Conservation (phyloP, 305 asterid genomes). For the Solanum aculeatissimum region DNA sequence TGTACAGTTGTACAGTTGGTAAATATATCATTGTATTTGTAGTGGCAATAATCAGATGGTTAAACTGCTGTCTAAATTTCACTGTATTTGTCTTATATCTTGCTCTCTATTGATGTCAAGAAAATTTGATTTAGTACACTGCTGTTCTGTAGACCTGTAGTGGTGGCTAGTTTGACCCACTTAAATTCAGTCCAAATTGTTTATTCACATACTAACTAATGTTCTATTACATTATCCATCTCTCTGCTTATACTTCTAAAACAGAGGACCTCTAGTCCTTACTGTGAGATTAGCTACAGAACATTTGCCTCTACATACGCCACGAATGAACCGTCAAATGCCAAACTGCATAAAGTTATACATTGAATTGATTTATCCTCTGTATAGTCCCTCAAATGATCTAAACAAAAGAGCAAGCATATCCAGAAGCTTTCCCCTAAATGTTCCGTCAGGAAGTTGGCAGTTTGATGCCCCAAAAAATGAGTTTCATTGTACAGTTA, state of each 20-base stretch:
- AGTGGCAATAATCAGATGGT: neutral
- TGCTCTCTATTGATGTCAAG: neutral
- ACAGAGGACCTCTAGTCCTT: neutral
- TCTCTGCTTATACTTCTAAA: neutral
- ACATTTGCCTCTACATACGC: neutral
- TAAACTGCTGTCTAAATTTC: neutral
- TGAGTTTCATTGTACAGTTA: neutral
- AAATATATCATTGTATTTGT: neutral
- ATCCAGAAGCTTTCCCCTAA: too few relatives aligned
- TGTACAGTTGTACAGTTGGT: neutral
- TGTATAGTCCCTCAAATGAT: neutral
- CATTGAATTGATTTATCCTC: neutral
- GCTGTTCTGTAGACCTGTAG: neutral
- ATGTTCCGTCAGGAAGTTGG: neutral
- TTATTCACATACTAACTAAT: neutral
- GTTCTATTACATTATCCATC: neutral
- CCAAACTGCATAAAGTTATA: neutral
- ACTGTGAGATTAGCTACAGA: neutral
- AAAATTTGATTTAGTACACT: neutral
- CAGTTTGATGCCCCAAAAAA: neutral
- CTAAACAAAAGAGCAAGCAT: too few relatives aligned
- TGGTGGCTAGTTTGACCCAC: neutral
- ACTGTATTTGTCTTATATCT: neutral
- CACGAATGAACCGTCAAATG: neutral
- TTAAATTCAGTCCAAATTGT: neutral